Conservation (phyloP, 2,329 filamentous ascomycete genomes). For the Didymella sp. region DNA sequence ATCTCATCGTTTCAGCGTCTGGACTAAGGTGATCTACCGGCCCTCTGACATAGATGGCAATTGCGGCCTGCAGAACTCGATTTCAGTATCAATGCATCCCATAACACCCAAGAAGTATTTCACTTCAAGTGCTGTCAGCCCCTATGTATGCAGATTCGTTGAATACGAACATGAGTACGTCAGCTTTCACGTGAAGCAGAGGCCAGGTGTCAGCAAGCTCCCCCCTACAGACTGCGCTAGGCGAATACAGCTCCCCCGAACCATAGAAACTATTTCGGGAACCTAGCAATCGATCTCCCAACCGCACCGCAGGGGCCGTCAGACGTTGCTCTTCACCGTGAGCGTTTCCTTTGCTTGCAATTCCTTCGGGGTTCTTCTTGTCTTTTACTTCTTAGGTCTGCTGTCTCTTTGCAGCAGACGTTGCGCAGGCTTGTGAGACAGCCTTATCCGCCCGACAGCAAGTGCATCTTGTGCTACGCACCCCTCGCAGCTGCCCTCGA, state of each 20-base stretch:
- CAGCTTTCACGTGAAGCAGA: constrained; percentile 22
- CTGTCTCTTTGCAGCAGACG: constrained; percentile 12
- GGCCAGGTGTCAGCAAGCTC: constrained; percentile 22
- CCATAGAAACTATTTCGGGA: constrained; percentile 37
- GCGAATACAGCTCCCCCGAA: constrained; percentile 28
- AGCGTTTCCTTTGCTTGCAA: constrained; percentile 22
- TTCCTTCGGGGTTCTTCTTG: constrained; percentile 22
- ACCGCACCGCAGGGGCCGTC: constrained; percentile 33
- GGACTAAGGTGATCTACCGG: constrained; percentile 13
- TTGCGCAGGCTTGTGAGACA: constrained; percentile 14
- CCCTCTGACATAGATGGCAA: constrained; percentile 7
- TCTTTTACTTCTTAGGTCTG: constrained; percentile 18
- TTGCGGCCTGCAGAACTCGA: background rate
- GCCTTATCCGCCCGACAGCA: constrained; percentile 4
- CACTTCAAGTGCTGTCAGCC: background rate
- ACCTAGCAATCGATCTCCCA: constrained; percentile 25
- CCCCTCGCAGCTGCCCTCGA: constrained; percentile 19
- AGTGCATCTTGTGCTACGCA: constrained; percentile 13
- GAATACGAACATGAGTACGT: constrained; percentile 14
- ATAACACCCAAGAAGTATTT: background rate
- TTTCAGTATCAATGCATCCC: background rate
- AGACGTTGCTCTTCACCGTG: constrained; percentile 23
- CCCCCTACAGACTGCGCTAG: constrained; percentile 19
- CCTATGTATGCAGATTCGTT: constrained; percentile 2
- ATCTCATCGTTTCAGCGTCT: constrained; percentile 3